Base-by-base conservation (phyloP, 805 yeast species). In the Ogataea methanolica region DNA sequence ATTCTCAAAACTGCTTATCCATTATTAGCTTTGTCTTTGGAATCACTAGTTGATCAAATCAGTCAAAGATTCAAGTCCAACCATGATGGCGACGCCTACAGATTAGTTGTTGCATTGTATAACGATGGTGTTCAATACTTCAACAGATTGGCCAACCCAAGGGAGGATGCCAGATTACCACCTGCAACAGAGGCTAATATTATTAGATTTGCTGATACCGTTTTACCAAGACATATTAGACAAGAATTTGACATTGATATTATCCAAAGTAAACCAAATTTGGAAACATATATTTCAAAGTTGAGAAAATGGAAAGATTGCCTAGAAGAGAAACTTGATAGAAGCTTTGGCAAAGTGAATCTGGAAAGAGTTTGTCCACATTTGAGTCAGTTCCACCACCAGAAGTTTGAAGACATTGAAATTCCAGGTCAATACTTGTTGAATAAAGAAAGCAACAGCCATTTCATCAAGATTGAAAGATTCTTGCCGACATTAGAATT, bases 1-100 rank as follows among this genome's bases (percentile, higher is more conserved):
- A 91, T 94, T 46, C 72, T 95, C 63, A 94, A 94, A 64, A 95
- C 99, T 0, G 97, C 98, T 0, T 94, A 91, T 65, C 99, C 99
- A 2, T 70, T 94, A 45, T 70, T 94, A 52, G 96, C 99, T 0
- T 76, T 94, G 40, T 89, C 97, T 0, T 74, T 95, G 53, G 99
- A 94, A 66, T 89, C 98, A 0, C 70, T 95, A 46, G 97, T 94
- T 29, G 98, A 95, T 60, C 99, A 95, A 70, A 88, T 94, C 46
- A 85, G 84, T 59, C 96, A 90, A 63, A 75, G 97, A 46, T 92
- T 94, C 75, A 94, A 92, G 67, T 84, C 96, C 35, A 85, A 87
- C 40, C 88, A 94, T 1, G 99, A 94, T 65, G 99, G 92, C 60
- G 99, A 94, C 66, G 92, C 97, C 1, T 95, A 94, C 66, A 75